Percentiles rank a stretch among this genome's conserved stretches.
These are phyloP conservation scores for Leptoxyphium fumago DNA, from an alignment of 2,329 filamentous ascomycete genomes.

Conservation along the genomic window DNA sequence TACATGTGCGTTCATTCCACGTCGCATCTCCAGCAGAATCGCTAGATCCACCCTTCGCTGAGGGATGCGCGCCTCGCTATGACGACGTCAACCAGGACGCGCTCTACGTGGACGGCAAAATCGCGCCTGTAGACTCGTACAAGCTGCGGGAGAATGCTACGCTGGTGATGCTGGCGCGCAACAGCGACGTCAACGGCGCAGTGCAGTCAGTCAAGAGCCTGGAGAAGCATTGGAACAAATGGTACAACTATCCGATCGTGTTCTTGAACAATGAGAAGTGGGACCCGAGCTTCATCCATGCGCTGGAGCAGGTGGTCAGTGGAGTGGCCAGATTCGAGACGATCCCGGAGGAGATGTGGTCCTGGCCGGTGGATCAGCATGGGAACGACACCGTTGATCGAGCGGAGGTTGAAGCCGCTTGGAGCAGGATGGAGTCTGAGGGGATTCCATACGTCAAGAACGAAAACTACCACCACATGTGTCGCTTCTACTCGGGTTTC, in stretches of 20 bases:
- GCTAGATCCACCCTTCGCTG: not conserved
- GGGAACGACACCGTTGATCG: not conserved
- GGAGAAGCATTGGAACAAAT: conserved; percentile 32
- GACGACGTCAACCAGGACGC: not conserved
- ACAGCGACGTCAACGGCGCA: conserved; percentile 27
- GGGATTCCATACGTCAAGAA: conserved; percentile 5
- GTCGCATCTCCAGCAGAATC: not conserved
- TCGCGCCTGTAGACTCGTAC: not conserved
- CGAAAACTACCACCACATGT: conserved; percentile 25
- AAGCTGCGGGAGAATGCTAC: conserved; percentile 28
- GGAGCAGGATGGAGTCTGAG: conserved; percentile 1
- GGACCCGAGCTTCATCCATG: conserved; percentile 24
- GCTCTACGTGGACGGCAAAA: not conserved
- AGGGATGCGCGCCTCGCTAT: not conserved
- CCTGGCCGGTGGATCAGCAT: conserved; percentile 21
- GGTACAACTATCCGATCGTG: conserved; percentile 33
- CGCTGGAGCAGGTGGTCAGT: conserved; percentile 12
- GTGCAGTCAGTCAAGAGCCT: conserved; percentile 27
- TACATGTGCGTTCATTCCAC: not conserved
- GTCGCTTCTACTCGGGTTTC: conserved; percentile 25
- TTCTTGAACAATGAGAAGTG: conserved; percentile 34
- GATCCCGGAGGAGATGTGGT: conserved; percentile 28
- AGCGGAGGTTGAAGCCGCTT: not conserved
- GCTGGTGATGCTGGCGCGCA: conserved; percentile 34
- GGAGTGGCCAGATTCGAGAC: conserved; percentile 28